A percentile compares a stretch with the other conserved stretches of the same genome.
Conservation (phyloP, 1,284 basidiomycete genomes). For the Gomphus bonarii region DNA sequence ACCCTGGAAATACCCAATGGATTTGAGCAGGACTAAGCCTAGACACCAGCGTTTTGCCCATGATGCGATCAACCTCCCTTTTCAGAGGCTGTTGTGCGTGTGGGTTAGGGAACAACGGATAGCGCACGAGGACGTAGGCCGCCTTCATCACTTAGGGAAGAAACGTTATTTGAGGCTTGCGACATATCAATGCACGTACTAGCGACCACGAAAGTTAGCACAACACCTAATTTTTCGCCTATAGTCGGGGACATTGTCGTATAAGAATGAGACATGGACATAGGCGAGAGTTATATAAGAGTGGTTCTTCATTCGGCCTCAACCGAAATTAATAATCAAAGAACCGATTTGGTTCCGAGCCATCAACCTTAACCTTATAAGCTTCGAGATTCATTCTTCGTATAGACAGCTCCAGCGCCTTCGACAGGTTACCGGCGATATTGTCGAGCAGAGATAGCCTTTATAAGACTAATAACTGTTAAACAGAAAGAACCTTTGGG, state of each 20-base stretch:
- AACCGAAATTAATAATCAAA: too few relatives aligned
- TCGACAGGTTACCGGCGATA: too few relatives aligned
- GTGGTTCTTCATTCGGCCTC: too few relatives aligned
- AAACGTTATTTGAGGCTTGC: background rate
- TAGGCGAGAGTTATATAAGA: too few relatives aligned
- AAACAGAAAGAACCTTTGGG: too few relatives aligned
- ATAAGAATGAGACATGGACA: too few relatives aligned
- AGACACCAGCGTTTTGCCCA: background rate
- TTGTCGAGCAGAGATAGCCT: too few relatives aligned
- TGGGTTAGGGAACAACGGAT: background rate
- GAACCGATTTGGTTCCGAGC: too few relatives aligned
- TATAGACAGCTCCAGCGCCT: too few relatives aligned
- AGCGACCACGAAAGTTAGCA: background rate
- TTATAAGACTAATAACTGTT: too few relatives aligned
- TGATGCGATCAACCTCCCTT: background rate
- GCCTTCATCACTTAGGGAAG: background rate
- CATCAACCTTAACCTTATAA: too few relatives aligned
- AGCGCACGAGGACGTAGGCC: background rate
- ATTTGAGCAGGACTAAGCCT: background rate
- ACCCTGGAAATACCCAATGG: background rate
- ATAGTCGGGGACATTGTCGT: background rate
- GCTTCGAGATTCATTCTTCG: too few relatives aligned
- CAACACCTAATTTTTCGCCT: background rate
- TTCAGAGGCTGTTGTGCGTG: background rate
- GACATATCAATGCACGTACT: background rate